Evolutionary conservation across 192 early-diverging fungal genomes (phyloP), one percentile per base, ranked within the genome.

Genomic region (Ambispora gerdemannii): DNA sequence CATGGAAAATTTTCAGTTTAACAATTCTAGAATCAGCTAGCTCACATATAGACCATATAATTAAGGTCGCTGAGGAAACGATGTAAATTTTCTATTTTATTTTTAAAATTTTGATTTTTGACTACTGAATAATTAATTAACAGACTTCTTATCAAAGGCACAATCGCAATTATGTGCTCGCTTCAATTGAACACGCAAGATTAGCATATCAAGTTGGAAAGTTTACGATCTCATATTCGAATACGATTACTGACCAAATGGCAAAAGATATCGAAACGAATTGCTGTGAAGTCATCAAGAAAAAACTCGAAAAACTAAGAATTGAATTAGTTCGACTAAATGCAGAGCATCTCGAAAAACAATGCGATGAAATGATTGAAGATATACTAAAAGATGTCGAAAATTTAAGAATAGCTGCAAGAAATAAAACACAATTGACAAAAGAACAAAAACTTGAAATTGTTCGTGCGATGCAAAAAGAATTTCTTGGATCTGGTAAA

Each of bases 381-480:
- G 59, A 58, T 28, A 47, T 70, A 30, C 27, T 70, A 11, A 27
- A 31, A 17, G 52, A 70, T 22, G 28, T 70, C 6, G n/a, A 34
- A n/a, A 33, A 68, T 30, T 17, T 68, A 20, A 1, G 38, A 6
- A 13, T 19, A 2, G 20, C 7, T 4, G 55, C 52, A 27, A n/a
- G 7, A 17, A 52, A 32, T 0, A 32, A 8, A 19, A 25, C 53
- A 59, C 3, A 19, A 28, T 50, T 70, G 36, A 49, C 55, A 27
- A 32, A 31, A 25, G 36, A 70, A 50, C 53, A 70, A 43, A 70
- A 70, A 19, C 7, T 70, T 13, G 25, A 59, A 30, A 70, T 70
- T n/a, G 20, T 20, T n/a, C 25, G 33, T 38, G 68, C 68, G 25
- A 70, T 70, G 68, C 22, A n/a, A 1, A 17, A 11, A 10, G 68